A percentile compares a stretch with the other conserved stretches of the same genome.
Conservation (phyloP, 176 grass and related monocot species). For the Miscanthus lutarioriparius region DNA sequence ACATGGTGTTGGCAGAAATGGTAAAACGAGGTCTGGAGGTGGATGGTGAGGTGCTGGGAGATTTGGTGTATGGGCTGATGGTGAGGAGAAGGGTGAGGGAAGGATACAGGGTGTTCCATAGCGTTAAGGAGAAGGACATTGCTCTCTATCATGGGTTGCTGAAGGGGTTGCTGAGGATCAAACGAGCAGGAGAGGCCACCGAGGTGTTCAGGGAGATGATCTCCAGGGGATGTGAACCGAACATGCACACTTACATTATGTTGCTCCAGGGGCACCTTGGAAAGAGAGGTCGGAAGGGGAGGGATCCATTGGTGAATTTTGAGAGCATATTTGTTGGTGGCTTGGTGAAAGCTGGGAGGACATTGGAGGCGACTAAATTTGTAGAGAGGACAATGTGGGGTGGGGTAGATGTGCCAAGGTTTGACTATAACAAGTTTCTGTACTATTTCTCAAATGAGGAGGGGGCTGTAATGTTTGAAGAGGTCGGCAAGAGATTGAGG, state of each 20-base stretch:
- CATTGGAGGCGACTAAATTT: constrained; percentile 72
- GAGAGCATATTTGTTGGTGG: constrained; percentile 88
- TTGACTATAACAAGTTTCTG: constrained; percentile 86
- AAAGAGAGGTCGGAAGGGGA: constrained; percentile 77
- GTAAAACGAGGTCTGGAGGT: constrained; percentile 61
- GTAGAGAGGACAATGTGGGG: constrained; percentile 79
- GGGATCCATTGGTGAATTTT: constrained; percentile 70
- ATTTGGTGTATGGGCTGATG: constrained; percentile 65
- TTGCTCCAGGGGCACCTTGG: constrained; percentile 80
- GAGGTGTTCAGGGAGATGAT: constrained; percentile 75
- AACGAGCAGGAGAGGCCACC: constrained; percentile 59
- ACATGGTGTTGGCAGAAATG: constrained; percentile 80
- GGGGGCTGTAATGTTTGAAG: constrained; percentile 64
- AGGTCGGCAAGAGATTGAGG: constrained; percentile 57
- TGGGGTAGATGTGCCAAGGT: constrained; percentile 68
- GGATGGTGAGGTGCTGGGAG: constrained; percentile 54
- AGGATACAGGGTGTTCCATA: constrained; percentile 51
- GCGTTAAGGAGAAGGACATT: constrained; percentile 45
- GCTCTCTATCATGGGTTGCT: constrained; percentile 80
- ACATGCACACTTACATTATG: constrained; percentile 96
- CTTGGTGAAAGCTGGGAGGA: constrained; percentile 76
- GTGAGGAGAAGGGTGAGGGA: constrained; percentile 64
- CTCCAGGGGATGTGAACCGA: constrained; percentile 54
- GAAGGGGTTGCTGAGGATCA: constrained; percentile 77
- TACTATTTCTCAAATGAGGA: constrained; percentile 76